Base-by-base conservation (phyloP, 495 filamentous ascomycete species). In the Lophiostoma macrostomum region DNA sequence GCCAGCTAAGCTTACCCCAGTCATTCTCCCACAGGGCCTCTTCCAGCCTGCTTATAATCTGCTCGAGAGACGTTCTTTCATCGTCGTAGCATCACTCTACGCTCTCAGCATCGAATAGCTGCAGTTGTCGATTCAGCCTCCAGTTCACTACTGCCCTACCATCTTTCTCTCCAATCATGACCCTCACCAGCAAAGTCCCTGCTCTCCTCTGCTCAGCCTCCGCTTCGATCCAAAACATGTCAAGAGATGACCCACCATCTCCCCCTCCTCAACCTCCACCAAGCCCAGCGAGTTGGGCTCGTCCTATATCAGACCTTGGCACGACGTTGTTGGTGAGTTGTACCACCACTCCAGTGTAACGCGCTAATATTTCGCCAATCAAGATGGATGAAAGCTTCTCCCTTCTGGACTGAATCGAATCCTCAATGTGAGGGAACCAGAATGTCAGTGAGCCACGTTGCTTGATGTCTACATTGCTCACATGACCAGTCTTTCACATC, bases 231-330 rank as follows among this genome's bases (percentile, higher is more conserved):
- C 24, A 39, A 19, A 39, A 58, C 23, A 11, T 27, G 14, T 60
- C 60, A 50, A 42, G 44, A 37, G 60, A 59, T 2, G 55, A 58
- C 20, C 50, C 60, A 1, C 60, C 60, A 31, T 54, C 60, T 19
- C 60, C 60, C 10, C 60, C 60, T 11, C 55, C 60, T 1, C 48
- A 54, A 22, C 60, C 60, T 6, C 60, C 60, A 20, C 60, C 60
- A 34, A 58, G 54, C 25, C 60, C 60, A 0, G 24, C 28, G 1
- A 43, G 32, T 16, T 56, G 58, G 58, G 6, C 24, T 32, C 36
- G 23, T 13, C 14, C 52, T 23, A 13, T 19, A 8, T 20, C 27
- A 10, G 20, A 25, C 28, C 45, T 42, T 39, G 53, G 22, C 38
- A 38, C 5, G 5, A 3, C 22, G 18, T 24, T 22, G 5, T 24